Percentiles rank a stretch among this genome's conserved stretches.
Evolutionary conservation across 2,329 filamentous ascomycete genomes (phyloP).

Genomic region (Leptodontidium sp.): DNA sequence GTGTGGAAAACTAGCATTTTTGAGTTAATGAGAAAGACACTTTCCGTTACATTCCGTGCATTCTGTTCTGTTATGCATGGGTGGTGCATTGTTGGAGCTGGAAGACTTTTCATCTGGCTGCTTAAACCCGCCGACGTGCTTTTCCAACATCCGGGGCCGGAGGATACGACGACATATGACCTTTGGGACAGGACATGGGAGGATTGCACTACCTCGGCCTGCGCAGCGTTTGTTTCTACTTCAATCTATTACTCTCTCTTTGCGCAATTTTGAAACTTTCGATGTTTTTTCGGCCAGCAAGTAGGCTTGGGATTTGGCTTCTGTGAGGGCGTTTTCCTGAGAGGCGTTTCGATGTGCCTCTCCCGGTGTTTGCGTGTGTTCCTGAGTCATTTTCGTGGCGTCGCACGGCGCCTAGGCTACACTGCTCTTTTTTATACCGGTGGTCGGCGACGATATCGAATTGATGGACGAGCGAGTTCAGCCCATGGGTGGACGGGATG

Average conservation of each 20-base stretch:
- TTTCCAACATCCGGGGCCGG: too few relatives aligned
- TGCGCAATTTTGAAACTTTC: neutral
- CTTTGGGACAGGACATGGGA: constrained; percentile 25
- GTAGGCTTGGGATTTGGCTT: neutral
- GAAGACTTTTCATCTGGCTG: constrained; percentile 41
- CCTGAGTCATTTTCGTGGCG: too few relatives aligned
- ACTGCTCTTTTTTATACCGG: neutral
- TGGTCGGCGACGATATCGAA: neutral
- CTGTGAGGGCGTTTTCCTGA: constrained; percentile 2
- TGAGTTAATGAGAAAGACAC: constrained; percentile 3
- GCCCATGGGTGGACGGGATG: neutral
- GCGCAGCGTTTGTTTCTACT: neutral
- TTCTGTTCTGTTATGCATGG: constrained; percentile 25
- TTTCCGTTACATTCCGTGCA: neutral
- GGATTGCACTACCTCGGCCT: neutral
- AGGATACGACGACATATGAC: constrained; percentile 43
- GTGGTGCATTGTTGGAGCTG: constrained; percentile 27
- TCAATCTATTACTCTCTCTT: neutral
- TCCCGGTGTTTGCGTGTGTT: too few relatives aligned
- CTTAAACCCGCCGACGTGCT: neutral
- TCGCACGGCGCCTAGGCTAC: too few relatives aligned
- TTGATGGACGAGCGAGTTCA: neutral
- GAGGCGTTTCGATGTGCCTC: neutral
- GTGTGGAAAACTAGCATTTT: constrained; percentile 47
- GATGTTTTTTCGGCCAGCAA: neutral